Evolutionary conservation across 257 asterid species (phyloP).

Genomic region (Solanum neorickii): DNA sequence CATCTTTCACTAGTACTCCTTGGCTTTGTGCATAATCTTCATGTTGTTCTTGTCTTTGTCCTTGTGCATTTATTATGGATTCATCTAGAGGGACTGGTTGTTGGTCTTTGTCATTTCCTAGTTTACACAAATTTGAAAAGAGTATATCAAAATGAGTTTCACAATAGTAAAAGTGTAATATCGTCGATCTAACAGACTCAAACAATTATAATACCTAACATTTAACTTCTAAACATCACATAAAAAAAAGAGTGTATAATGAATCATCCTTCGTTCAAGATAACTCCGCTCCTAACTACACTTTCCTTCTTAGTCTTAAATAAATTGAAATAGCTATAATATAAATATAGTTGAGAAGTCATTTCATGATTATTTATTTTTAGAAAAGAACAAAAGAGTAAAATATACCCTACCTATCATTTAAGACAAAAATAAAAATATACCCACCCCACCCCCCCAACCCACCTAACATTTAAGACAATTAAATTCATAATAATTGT

Average conservation of each 20-base stretch:
- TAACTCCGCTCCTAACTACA: not conserved
- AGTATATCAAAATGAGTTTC: not conserved
- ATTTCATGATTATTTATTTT: not conserved
- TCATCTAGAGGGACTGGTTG: not conserved
- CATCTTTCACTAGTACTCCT: not conserved
- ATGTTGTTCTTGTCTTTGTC: not conserved
- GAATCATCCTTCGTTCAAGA: too few relatives aligned
- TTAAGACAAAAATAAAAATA: not conserved
- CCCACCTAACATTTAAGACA: not conserved
- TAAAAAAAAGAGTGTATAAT: rapidly evolving
- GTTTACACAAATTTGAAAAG: not conserved
- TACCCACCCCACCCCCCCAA: too few relatives aligned
- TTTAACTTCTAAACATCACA: too few relatives aligned
- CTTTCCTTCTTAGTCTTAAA: not conserved
- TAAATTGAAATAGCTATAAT: not conserved
- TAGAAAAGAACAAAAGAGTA: not conserved
- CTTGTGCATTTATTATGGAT: not conserved
- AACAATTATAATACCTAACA: too few relatives aligned
- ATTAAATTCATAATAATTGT: too few relatives aligned
- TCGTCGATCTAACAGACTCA: too few relatives aligned
- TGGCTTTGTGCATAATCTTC: not conserved
- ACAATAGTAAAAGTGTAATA: not conserved
- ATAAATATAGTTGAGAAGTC: not conserved
- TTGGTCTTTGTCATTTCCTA: not conserved
- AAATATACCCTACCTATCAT: not conserved